A percentile compares a stretch with the other conserved stretches of the same genome.
These are phyloP conservation scores for Omphalea diandra DNA, from an alignment of 441 rosid species.

Conservation along the genomic window DNA sequence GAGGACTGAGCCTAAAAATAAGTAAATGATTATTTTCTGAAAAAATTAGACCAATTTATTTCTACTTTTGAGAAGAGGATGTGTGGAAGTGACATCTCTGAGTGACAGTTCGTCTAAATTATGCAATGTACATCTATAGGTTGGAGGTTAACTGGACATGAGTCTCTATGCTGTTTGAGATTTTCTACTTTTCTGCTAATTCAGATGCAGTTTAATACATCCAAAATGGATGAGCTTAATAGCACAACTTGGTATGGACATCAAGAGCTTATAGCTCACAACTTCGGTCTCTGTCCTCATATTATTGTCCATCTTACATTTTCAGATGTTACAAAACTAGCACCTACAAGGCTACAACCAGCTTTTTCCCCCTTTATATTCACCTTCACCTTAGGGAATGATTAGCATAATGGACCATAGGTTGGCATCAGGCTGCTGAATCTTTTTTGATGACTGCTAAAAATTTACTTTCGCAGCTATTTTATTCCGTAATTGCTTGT, in stretches of 20 bases:
- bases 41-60: neutral
- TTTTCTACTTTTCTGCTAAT: constrained; percentile 2
- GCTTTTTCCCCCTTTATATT: too few relatives aligned
- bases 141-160: neutral
- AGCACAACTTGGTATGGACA: too few relatives aligned
- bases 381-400: too few relatives aligned
- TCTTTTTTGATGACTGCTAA: neutral
- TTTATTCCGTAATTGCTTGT: neutral
- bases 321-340: neutral
- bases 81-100: neutral
- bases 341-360: too few relatives aligned
- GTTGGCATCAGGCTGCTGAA: too few relatives aligned
- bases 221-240: too few relatives aligned
- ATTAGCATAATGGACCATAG: too few relatives aligned
- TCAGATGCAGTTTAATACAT: too few relatives aligned
- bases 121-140: neutral
- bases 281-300: too few relatives aligned
- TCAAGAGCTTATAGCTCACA: too few relatives aligned
- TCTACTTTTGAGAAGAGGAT: neutral
- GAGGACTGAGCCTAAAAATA: too few relatives aligned
- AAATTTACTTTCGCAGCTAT: neutral
- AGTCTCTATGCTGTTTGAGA: neutral
- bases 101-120: too few relatives aligned
- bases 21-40: neutral
- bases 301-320: neutral